Base-by-base conservation (phyloP, 768 basidiomycete genomes). In the Lactarius sp. region DNA sequence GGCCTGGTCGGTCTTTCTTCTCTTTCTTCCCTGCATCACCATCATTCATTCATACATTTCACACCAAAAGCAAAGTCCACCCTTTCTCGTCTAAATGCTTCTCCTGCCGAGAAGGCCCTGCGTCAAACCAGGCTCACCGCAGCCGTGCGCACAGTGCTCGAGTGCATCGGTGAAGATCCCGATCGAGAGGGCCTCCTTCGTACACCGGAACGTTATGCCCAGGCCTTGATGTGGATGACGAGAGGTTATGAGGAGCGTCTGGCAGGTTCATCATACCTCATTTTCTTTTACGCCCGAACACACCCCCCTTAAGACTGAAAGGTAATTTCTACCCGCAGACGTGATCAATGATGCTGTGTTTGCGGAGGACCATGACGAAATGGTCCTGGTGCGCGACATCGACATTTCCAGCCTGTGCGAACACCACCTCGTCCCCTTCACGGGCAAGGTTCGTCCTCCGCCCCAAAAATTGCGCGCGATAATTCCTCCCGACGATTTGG, bases 271-370 rank as follows among this genome's bases (percentile, higher is more conserved):
- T 49, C 9, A 4, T 50, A 51, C 73, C 67, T 37, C 51, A 20
- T n/a, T 58, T 55, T 55, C 27, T 61, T 71, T 27, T 59, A 46
- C 56, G n/a, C 47, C 16, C 31, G n/a, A 12, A 1, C 44, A 22
- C 42, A 34, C 16, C 33, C 20, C 56, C 42, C 41, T 50, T 13
- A 62, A 57, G 31, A 56, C 54, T 59, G 51, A 59, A 52, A 59
- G 22, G 51, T 33, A 53, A 50, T 51, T 31, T 50, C 37, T 46
- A 31, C 42, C 58, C 68, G 18, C 72, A 94, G 97, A 99, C 74
- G 95, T 98, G 70, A 97, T 98, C 67, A 98, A 98, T 76, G 92
- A 96, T 80, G 97, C 97, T 62, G 85, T 99, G 44, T 99, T 99
- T 73, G 88, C 93, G 50, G 97, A 99, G 75, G 94, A 99, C 76